Conservation (phyloP, 495 filamentous ascomycete genomes). For the Penicillium angulare region DNA sequence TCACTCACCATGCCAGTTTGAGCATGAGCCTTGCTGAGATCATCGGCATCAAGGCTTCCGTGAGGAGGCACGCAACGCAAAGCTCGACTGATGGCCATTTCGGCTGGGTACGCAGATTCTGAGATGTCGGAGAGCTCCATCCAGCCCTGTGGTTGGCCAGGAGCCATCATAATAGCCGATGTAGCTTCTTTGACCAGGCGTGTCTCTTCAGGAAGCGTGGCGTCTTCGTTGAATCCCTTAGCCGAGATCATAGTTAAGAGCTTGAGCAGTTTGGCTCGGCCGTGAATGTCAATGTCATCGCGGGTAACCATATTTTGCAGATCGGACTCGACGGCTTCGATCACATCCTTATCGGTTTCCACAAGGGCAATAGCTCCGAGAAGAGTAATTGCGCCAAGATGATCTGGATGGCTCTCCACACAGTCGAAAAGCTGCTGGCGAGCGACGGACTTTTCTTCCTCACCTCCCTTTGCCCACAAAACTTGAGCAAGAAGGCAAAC, state of each 20-base stretch:
- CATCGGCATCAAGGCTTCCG: slow-evolving; percentile 63
- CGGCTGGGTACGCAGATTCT: slow-evolving; percentile 57
- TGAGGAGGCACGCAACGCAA: slow-evolving; percentile 65
- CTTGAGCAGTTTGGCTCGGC: slow-evolving; percentile 53
- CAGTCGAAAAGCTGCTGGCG: slow-evolving; percentile 76
- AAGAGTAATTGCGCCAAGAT: slow-evolving; percentile 73
- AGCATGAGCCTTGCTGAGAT: slow-evolving; percentile 72
- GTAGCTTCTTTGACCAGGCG: slow-evolving; percentile 55
- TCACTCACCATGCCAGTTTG: slow-evolving; percentile 69
- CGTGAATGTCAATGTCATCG: slow-evolving; percentile 48
- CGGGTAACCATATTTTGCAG: slow-evolving; percentile 67
- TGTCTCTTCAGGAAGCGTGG: slow-evolving; percentile 32
- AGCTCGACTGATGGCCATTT: slow-evolving; percentile 82
- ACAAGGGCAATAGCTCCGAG: slow-evolving; percentile 80
- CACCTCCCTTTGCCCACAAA: slow-evolving; percentile 84
- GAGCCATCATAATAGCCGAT: slow-evolving; percentile 73
- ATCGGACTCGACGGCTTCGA: slow-evolving; percentile 79
- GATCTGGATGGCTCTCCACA: slow-evolving; percentile 67
- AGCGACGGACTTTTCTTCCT: slow-evolving; percentile 70
- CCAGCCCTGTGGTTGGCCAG: slow-evolving; percentile 76
- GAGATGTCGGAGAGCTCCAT: slow-evolving; percentile 60
- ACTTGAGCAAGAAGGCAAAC: slow-evolving; percentile 87
- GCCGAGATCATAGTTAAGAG: slow-evolving; percentile 57
- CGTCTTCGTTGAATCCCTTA: slow-evolving; percentile 34
- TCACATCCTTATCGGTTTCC: slow-evolving; percentile 71